Evolutionary conservation across 495 filamentous ascomycete genomes (phyloP).

Genomic region (Immersiella caudata): DNA sequence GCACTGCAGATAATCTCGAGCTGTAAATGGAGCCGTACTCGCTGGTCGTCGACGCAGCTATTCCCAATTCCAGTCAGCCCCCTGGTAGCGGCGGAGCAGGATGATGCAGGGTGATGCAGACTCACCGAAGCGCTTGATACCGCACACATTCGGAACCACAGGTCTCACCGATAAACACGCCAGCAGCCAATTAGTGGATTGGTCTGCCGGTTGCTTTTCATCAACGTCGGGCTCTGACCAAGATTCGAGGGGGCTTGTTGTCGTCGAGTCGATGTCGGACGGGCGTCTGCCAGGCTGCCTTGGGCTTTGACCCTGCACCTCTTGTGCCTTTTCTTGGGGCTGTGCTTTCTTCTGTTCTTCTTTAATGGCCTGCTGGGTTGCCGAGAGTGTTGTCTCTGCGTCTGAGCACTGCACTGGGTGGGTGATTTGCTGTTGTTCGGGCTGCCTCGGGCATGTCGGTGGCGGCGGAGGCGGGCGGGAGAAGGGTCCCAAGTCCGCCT

Average conservation of each 20-base stretch:
- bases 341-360: not conserved
- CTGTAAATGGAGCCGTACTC: too few species aligned
- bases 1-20: too few species aligned
- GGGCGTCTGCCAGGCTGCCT: not conserved
- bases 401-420: too few species aligned
- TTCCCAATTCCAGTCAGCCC: too few species aligned
- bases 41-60: too few species aligned
- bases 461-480: too few species aligned
- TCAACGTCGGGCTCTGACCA: not conserved
- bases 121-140: not conserved
- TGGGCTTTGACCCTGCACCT: not conserved
- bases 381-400: not conserved
- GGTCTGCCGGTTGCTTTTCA: not conserved
- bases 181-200: not conserved
- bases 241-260: not conserved
- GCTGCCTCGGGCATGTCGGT: too few species aligned
- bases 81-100: not conserved
- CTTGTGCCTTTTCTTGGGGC: not conserved
- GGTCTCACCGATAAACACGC: not conserved
- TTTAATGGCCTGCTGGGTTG: not conserved
- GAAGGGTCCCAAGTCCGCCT: too few species aligned
- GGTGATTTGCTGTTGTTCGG: too few species aligned
- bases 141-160: not conserved
- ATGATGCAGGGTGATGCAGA: not conserved
- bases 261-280: not conserved